These are phyloP conservation scores for Backusella circina DNA, from an alignment of 192 early-diverging fungal genomes.

Conservation along the genomic window DNA sequence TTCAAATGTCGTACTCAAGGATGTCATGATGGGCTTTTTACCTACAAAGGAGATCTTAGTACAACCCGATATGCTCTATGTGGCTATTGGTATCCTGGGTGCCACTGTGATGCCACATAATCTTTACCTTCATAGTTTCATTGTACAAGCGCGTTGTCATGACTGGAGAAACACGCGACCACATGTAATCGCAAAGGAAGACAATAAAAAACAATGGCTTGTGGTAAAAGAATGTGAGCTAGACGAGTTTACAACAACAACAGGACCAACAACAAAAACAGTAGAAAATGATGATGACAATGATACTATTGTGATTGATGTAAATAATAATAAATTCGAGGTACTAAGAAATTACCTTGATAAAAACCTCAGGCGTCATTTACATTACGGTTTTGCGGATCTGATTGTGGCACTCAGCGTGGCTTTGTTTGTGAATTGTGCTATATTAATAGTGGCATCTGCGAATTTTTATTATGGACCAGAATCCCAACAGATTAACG, in stretches of 20 bases:
- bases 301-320: background rate
- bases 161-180: conserved; percentile 21
- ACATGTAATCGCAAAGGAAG: background rate
- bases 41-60: conserved; percentile 56
- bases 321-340: background rate
- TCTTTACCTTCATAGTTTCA: conserved; percentile 72
- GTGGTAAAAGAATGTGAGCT: background rate
- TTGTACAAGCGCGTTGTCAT: conserved; percentile 63
- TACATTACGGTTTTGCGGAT: conserved; percentile 58
- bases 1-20: conserved; percentile 50
- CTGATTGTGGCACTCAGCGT: conserved; percentile 63
- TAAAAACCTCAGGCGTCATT: background rate
- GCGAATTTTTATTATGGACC: conserved; percentile 63
- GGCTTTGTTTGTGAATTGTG: conserved; percentile 73
- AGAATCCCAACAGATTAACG: conserved; percentile 41
- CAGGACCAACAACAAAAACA: background rate
- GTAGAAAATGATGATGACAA: background rate
- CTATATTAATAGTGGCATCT: conserved; percentile 75
- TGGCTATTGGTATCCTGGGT: conserved; percentile 80
- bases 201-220: background rate
- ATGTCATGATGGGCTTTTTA: conserved; percentile 64
- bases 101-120: conserved; percentile 77
- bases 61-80: conserved; percentile 52
- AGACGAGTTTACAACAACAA: background rate
- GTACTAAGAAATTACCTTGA: conserved; percentile 12